Conservation (phyloP, 257 asterid genomes). For the Solanum medicagineum region DNA sequence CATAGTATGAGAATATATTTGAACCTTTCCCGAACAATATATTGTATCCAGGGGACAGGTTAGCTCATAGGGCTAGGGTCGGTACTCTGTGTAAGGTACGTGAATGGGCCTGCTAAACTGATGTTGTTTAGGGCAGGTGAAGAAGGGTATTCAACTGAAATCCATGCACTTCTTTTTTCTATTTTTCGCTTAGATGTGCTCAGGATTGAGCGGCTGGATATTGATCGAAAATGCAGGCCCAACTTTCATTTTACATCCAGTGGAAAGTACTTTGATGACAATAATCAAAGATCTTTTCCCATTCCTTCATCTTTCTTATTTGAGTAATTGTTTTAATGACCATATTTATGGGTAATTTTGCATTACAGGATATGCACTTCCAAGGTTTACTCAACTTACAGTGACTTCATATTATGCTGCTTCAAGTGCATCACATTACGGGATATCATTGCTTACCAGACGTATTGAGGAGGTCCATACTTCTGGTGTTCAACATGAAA, state of each 20-base stretch:
- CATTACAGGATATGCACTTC: slow-evolving; percentile 65
- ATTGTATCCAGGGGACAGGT: neutral
- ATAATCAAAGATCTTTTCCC: neutral
- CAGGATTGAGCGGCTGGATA: neutral
- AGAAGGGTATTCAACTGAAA: neutral
- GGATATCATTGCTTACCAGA: slow-evolving; percentile 65
- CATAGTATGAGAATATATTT: neutral
- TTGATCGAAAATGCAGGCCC: neutral
- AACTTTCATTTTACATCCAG: neutral
- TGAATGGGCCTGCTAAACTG: neutral
- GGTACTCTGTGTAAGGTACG: neutral
- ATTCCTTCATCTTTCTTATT: neutral
- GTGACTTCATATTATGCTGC: slow-evolving; percentile 76
- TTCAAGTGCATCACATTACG: slow-evolving; percentile 73
- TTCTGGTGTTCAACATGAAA: slow-evolving; percentile 32
- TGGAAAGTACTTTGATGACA: neutral
- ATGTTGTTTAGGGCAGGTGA: neutral
- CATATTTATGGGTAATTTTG: neutral
- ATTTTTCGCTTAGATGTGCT: neutral
- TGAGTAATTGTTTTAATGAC: neutral
- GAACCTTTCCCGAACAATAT: neutral
- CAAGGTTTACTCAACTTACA: slow-evolving; percentile 62
- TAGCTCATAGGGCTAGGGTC: neutral
- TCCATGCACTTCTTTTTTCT: neutral
- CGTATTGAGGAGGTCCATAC: slow-evolving; percentile 47